Conservation (phyloP, 495 filamentous ascomycete species). For the Annulohypoxylon moriforme region DNA sequence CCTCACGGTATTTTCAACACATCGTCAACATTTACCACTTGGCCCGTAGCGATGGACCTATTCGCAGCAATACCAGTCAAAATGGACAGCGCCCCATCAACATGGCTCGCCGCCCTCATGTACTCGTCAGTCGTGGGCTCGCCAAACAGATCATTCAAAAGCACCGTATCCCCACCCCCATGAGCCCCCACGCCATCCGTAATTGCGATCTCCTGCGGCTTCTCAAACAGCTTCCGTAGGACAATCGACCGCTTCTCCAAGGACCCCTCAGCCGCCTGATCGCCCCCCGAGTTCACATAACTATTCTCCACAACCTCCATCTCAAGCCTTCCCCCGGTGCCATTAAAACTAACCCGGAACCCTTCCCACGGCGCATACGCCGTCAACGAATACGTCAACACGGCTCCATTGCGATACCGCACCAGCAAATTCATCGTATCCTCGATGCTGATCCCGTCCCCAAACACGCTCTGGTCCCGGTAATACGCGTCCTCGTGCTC, state of each 20-base stretch:
- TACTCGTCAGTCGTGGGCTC: constrained; percentile 56
- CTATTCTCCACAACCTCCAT: constrained; percentile 62
- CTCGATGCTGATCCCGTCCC: constrained; percentile 70
- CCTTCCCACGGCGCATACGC: constrained; percentile 64
- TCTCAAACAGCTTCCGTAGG: constrained; percentile 57
- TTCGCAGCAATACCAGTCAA: constrained; percentile 69
- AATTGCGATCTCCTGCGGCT: constrained; percentile 58
- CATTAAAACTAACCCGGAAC: constrained; percentile 60
- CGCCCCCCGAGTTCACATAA: constrained; percentile 61
- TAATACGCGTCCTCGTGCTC: constrained; percentile 70
- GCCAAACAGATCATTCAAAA: constrained; percentile 60
- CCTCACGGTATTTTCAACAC: constrained; percentile 51
- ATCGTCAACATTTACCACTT: constrained; percentile 60
- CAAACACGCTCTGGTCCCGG: constrained; percentile 68
- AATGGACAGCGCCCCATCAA: constrained; percentile 67
- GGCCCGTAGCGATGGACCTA: constrained; percentile 64
- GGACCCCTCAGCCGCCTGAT: constrained; percentile 57
- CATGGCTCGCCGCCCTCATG: constrained; percentile 58
- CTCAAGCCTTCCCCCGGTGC: constrained; percentile 58
- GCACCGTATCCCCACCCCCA: constrained; percentile 58
- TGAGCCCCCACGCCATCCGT: constrained; percentile 54
- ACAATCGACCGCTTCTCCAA: constrained; percentile 53
- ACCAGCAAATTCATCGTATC: constrained; percentile 70
- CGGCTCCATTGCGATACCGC: constrained; percentile 63
- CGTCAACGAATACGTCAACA: constrained; percentile 61